These are phyloP conservation scores for Hypoxylon rickii DNA, from an alignment of 495 filamentous ascomycete species.

Conservation along the genomic window DNA sequence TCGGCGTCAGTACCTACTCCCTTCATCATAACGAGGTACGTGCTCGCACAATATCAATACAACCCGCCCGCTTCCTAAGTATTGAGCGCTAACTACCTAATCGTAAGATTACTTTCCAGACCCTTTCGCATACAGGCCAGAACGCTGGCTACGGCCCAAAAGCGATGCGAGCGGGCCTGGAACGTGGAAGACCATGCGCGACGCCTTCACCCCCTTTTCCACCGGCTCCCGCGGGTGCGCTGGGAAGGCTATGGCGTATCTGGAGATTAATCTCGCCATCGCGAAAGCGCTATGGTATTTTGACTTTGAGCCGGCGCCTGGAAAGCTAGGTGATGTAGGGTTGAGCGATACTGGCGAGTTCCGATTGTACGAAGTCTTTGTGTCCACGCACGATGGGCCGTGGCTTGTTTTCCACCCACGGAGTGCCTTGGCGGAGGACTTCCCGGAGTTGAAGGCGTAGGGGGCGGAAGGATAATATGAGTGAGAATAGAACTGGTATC, in stretches of 20 bases:
- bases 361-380: neutral
- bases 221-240: neutral
- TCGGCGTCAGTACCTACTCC: neutral
- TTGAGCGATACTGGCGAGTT: neutral
- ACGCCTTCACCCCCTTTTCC: neutral
- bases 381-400: neutral
- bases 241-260: neutral
- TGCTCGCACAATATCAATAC: neutral
- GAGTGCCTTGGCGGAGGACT: neutral
- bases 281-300: neutral
- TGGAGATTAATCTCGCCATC: neutral
- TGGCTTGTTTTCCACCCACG: neutral
- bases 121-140: neutral
- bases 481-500: neutral
- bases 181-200: neutral
- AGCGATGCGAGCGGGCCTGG: neutral
- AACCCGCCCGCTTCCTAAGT: no score
- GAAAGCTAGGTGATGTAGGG: neutral
- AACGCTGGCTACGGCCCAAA: neutral
- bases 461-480: conserved; percentile 38
- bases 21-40: neutral
- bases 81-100: neutral
- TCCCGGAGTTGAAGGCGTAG: neutral
- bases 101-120: neutral
- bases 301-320: neutral